A percentile compares a stretch with the other conserved stretches of the same genome.
Conservation (phyloP, 305 asterid genomes). For the Fraxinus angustifolia region DNA sequence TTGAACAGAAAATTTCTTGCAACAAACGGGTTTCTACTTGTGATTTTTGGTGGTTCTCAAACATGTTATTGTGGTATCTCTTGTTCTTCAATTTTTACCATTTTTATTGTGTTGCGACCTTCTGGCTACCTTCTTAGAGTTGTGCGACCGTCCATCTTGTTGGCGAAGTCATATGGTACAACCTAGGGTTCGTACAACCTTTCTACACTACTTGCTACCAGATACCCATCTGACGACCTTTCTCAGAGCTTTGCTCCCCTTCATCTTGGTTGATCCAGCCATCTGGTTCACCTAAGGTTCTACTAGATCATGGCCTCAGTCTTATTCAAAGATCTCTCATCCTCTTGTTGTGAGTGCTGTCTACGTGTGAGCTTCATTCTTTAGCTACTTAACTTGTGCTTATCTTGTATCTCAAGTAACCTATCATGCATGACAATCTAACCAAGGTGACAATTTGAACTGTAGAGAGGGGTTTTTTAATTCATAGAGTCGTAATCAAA, state of each 20-base stretch:
- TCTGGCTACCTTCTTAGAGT: not conserved
- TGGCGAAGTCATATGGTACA: not conserved
- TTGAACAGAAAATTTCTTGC: not conserved
- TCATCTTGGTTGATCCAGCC: not conserved
- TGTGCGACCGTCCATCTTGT: not conserved
- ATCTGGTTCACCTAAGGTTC: not conserved
- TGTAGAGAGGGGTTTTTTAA: not conserved
- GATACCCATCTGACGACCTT: not conserved
- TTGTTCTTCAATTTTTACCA: not conserved
- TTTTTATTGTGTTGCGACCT: not conserved
- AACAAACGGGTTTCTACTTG: not conserved
- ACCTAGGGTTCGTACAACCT: not conserved
- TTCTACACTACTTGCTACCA: not conserved
- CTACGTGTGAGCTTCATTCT: not conserved
- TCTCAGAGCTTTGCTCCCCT: not conserved
- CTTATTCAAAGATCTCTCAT: not conserved
- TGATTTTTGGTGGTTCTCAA: not conserved
- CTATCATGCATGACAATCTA: not conserved
- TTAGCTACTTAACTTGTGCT: not conserved
- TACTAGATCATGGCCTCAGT: not conserved
- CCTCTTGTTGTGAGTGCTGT: not conserved
- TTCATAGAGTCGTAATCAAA: not conserved
- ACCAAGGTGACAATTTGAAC: not conserved
- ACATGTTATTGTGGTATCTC: not conserved
- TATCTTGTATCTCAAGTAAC: not conserved